Base-by-base conservation (phyloP, 345 rosid genomes). In the Ceriops decandra region DNA sequence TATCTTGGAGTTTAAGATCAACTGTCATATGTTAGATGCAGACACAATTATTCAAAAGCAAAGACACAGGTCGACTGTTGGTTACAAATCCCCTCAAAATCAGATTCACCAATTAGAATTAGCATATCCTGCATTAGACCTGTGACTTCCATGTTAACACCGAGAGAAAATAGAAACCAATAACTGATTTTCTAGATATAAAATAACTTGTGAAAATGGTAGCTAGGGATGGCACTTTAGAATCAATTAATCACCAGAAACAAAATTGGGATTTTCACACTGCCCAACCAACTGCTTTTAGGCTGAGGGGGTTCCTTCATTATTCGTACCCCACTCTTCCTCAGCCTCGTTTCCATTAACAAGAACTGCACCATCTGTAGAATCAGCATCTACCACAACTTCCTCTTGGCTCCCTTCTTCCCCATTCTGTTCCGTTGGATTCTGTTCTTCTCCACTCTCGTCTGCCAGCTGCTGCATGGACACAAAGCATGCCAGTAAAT, bases 271-370 rank as follows among this genome's bases (percentile, higher is more conserved):
- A 82, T 84, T 83, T 83, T 85, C 88, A 87, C 83, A 84, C 81
- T 85, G 86, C 88, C 91, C 92, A 81, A 85, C 88, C 86, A 85
- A 81, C 74, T 86, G 85, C 88, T 88, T 87, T 90, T 88, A 91
- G 91, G 96, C 96, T 79, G 95, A 85, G 78, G 85, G 90, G 84
- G 87, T 85, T 93, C 82, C 96, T 88, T 93, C 96, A 72, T 89
- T 90, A 83, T 93, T 88, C 86, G 84, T 88, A 91, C 91, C 91
- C 96, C 97, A 93, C 95, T 93, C 88, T 93, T 91, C 96, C 74
- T 89, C 91, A 64, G 83, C 90, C 81, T 89, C 91, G 61, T 85
- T 91, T 72, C 96, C 95, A 73, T 91, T 90, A 66, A 91, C 93
- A 73, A 91, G 95, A 76, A 89, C 95, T 0, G 87, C 93, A 78